These are phyloP conservation scores for Nicotiana otophora DNA, from an alignment of 257 asterid species.

Conservation along the genomic window DNA sequence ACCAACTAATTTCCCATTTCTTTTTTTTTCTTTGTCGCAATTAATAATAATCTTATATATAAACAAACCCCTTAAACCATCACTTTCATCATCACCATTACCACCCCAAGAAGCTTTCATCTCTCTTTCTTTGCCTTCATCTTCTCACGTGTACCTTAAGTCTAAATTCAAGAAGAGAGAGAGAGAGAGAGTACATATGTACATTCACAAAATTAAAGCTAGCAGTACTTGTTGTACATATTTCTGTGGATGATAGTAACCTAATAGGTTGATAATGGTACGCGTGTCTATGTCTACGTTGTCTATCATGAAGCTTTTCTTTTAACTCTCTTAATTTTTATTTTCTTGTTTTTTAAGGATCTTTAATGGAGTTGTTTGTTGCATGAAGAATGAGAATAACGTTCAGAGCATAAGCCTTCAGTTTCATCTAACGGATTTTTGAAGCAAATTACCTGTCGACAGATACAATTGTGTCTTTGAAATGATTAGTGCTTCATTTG, in stretches of 20 bases:
- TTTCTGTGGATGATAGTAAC: not conserved
- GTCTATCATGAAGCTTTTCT: not conserved
- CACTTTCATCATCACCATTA: slow-evolving; percentile 52
- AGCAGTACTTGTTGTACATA: slow-evolving; percentile 8
- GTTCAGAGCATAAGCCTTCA: slow-evolving; percentile 29
- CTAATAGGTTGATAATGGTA: not conserved
- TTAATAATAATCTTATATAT: not conserved
- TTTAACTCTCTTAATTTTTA: not conserved
- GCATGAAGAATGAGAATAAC: slow-evolving; percentile 33
- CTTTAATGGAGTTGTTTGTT: slow-evolving; percentile 7
- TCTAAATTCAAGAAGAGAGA: slow-evolving; percentile 8
- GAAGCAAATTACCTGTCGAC: slow-evolving; percentile 63
- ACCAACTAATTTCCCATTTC: not conserved
- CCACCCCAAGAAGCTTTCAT: slow-evolving; percentile 43
- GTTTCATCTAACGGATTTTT: slow-evolving; percentile 40
- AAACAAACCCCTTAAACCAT: slow-evolving; percentile 34
- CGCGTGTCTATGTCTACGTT: slow-evolving; percentile 12
- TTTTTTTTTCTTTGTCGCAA: not conserved
- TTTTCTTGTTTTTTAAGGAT: not conserved
- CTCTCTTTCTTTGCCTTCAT: slow-evolving; percentile 16
- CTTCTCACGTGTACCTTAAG: slow-evolving; percentile 24
- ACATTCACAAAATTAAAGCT: not conserved
- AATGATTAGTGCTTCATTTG: slow-evolving; percentile 6
- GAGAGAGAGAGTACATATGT: not conserved
- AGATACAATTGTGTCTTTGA: slow-evolving; percentile 8